These are phyloP conservation scores for Corynespora cassiicola DNA, from an alignment of 2,329 filamentous ascomycete species.

Conservation along the genomic window DNA sequence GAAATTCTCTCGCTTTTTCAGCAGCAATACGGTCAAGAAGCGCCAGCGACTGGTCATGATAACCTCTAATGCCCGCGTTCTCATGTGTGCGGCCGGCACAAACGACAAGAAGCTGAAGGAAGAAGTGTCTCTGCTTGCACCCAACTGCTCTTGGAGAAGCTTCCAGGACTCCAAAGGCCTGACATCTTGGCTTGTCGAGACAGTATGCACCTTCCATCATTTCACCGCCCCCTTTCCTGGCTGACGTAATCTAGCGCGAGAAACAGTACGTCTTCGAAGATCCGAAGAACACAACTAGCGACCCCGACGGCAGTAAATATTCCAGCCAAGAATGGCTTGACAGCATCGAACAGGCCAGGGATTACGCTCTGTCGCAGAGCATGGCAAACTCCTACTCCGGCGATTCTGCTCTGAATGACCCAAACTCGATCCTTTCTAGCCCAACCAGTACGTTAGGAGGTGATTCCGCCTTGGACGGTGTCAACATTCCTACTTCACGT, in stretches of 20 bases:
- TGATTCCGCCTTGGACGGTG: constrained; percentile 48
- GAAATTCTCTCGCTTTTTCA: constrained; percentile 93
- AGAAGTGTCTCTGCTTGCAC: constrained; percentile 81
- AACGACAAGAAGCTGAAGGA: constrained; percentile 96
- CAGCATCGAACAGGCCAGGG: constrained; percentile 82
- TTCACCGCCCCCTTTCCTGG: too few species aligned
- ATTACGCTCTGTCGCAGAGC: constrained; percentile 79
- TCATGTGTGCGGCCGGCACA: constrained; percentile 88
- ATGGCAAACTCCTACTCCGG: constrained; percentile 70
- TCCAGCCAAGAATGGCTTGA: constrained; percentile 93
- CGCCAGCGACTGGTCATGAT: constrained; percentile 92
- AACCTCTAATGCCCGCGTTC: constrained; percentile 86
- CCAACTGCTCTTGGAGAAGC: constrained; percentile 79
- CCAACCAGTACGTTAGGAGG: constrained; percentile 76
- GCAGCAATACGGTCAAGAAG: constrained; percentile 89
- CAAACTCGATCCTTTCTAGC: constrained; percentile 70
- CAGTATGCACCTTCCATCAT: constrained; percentile 66
- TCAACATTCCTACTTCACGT: constrained; percentile 60
- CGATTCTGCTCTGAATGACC: constrained; percentile 52
- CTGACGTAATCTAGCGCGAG: too few species aligned
- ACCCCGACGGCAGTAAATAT: constrained; percentile 68
- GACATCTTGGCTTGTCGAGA: constrained; percentile 89
- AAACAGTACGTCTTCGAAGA: constrained; percentile 95
- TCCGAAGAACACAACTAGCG: constrained; percentile 72
- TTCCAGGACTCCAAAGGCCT: constrained; percentile 87